These are phyloP conservation scores for Elongisporangium undulatum DNA, from an alignment of 352 stramenopile genomes.

Conservation along the genomic window DNA sequence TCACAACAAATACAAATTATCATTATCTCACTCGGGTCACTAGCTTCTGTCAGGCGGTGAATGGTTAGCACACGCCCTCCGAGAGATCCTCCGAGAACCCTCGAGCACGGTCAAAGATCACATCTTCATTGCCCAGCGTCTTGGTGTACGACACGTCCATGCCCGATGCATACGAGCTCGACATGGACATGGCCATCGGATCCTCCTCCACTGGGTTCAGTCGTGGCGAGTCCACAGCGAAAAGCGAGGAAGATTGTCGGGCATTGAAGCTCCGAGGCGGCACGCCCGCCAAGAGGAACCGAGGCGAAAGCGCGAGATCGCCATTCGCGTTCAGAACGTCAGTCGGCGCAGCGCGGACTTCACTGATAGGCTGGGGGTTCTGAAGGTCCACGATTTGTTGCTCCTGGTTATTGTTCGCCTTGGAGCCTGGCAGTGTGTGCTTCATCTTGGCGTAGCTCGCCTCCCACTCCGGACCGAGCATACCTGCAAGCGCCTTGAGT, in stretches of 20 bases:
- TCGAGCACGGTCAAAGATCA: conserved; percentile 57
- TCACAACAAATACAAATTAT: conserved; percentile 1
- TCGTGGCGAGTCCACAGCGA: conserved; percentile 40
- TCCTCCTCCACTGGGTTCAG: conserved; percentile 38
- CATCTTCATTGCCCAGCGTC: conserved; percentile 54
- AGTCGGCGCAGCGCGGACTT: conserved; percentile 27
- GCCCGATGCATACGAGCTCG: not conserved
- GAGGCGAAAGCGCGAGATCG: conserved; percentile 27
- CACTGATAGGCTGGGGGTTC: conserved; percentile 12
- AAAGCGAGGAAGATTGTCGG: conserved; percentile 19
- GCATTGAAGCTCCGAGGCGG: conserved; percentile 31
- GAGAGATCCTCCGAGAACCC: conserved; percentile 75
- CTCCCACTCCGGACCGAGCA: conserved; percentile 78
- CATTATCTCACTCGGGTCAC: conserved; percentile 4
- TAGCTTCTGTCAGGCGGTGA: not conserved
- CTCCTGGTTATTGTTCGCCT: conserved; percentile 26
- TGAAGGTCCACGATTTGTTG: conserved; percentile 18
- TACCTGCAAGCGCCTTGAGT: conserved; percentile 71
- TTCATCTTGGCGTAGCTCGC: conserved; percentile 69
- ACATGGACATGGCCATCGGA: conserved; percentile 7
- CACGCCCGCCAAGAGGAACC: conserved; percentile 41
- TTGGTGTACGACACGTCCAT: conserved; percentile 58
- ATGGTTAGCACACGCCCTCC: conserved; percentile 76
- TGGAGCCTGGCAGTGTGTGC: conserved; percentile 23
- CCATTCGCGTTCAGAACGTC: conserved; percentile 16